phyloP scores from a whole-genome alignment of 495 filamentous ascomycete genomes.

The Penicillium malachiteum region DNA sequence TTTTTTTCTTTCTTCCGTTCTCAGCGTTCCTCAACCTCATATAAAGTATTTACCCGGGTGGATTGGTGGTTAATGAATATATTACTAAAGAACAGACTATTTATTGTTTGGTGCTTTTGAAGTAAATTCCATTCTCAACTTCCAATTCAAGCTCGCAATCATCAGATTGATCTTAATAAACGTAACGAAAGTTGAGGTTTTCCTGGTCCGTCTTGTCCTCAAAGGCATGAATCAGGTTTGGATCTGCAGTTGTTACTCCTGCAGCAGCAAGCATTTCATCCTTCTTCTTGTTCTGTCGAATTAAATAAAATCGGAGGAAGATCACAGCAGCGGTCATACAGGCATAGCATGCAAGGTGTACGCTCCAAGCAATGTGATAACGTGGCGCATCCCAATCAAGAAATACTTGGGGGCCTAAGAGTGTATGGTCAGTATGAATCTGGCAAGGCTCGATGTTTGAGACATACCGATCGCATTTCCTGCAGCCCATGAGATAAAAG shows the following conservation, averaged over 20 bases:
- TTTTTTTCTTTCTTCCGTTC: too few relatives aligned
- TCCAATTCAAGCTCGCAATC: too few relatives aligned
- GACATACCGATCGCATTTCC: constrained; percentile 43
- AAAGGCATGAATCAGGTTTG: constrained; percentile 40
- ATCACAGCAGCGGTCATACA: constrained; percentile 36
- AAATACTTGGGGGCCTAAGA: constrained; percentile 47
- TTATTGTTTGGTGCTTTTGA: too few relatives aligned
- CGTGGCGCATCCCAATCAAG: constrained; percentile 35
- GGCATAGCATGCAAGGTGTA: constrained; percentile 42
- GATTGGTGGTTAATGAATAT: too few relatives aligned
- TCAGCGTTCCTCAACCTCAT: too few relatives aligned
- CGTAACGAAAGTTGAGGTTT: constrained; percentile 49
- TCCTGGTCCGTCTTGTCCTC: constrained; percentile 50
- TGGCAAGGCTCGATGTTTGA: background rate
- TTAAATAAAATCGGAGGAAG: constrained; percentile 39
- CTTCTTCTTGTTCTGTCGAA: constrained; percentile 40
- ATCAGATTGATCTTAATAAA: constrained; percentile 33
- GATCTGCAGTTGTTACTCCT: constrained; percentile 26
- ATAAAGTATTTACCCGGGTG: too few relatives aligned
- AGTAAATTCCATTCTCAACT: too few relatives aligned
- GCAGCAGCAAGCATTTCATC: constrained; percentile 32
- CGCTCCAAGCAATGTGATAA: constrained; percentile 44
- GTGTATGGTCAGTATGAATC: background rate
- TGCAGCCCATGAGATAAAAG: constrained; percentile 44
- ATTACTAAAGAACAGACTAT: too few relatives aligned